Percentiles rank a stretch among this genome's conserved stretches.
Conservation (phyloP, 148 eudicot species). For the Rhododendron williamsianum region DNA sequence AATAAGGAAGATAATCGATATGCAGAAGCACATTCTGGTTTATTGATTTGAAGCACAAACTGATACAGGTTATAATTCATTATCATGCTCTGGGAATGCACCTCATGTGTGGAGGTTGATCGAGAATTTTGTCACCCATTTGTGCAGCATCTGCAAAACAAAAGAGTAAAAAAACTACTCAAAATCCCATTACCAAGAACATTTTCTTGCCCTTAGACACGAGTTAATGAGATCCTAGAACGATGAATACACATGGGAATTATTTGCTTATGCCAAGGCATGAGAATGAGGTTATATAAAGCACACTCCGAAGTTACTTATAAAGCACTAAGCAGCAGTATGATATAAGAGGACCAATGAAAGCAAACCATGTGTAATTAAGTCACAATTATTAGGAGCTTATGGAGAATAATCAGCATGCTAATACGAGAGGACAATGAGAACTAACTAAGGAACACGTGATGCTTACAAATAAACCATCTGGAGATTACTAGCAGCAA, state of each 20-base stretch:
- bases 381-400: not conserved
- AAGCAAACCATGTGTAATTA: not conserved
- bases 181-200: not conserved
- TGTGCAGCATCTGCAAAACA: not conserved
- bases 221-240: not conserved
- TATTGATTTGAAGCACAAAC: not conserved
- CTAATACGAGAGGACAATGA: not conserved
- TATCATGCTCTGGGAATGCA: not conserved
- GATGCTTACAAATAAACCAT: not conserved
- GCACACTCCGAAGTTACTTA: not conserved
- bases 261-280: not conserved
- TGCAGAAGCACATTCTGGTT: not conserved
- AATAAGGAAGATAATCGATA: not conserved
- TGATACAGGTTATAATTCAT: not conserved
- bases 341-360: not conserved
- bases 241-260: not conserved
- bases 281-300: not conserved
- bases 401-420: not conserved
- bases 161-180: not conserved
- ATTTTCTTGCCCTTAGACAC: not conserved
- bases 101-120: not conserved
- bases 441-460: not conserved
- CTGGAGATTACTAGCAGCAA: too few species aligned
- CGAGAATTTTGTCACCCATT: not conserved
- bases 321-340: not conserved